phyloP scores from a whole-genome alignment of 371 early-diverging fungal species.

The Apophysomyces elegans region DNA sequence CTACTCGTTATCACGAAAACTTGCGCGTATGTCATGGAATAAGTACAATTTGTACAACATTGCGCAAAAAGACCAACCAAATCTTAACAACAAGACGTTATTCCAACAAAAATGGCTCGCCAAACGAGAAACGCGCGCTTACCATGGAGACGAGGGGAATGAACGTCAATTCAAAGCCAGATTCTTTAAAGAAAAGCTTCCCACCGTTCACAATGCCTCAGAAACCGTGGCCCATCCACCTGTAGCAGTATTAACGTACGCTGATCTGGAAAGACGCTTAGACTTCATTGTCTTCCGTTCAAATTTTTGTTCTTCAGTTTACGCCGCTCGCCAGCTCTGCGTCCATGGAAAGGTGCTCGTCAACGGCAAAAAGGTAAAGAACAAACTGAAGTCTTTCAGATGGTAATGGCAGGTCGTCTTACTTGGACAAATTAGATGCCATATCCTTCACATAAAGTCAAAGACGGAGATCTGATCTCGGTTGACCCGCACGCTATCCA shows the following conservation, averaged over 20 bases:
- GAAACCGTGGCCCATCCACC: slow-evolving; percentile 67
- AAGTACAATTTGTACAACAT: slow-evolving; percentile 89
- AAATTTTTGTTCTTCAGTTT: slow-evolving; percentile 87
- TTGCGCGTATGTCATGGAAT: slow-evolving; percentile 95
- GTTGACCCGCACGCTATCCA: slow-evolving; percentile 82
- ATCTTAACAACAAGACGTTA: slow-evolving; percentile 74
- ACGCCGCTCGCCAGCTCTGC: slow-evolving; percentile 83
- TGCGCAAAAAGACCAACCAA: slow-evolving; percentile 62
- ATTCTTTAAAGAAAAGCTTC: slow-evolving; percentile 75
- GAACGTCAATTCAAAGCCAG: slow-evolving; percentile 80
- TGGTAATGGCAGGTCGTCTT: too few relatives aligned
- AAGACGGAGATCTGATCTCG: slow-evolving; percentile 89
- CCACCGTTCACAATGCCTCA: slow-evolving; percentile 66
- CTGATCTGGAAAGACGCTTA: slow-evolving; percentile 87
- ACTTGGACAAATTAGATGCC: slow-evolving; percentile 43
- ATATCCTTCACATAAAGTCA: slow-evolving; percentile 78
- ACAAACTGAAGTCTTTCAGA: background rate
- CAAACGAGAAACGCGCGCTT: slow-evolving; percentile 91
- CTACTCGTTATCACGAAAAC: slow-evolving; percentile 66
- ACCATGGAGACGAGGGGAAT: slow-evolving; percentile 90
- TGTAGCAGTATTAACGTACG: slow-evolving; percentile 83
- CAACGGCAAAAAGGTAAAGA: slow-evolving; percentile 84
- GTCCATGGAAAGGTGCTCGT: slow-evolving; percentile 88
- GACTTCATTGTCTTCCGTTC: slow-evolving; percentile 93
- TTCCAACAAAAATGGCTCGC: slow-evolving; percentile 95